A percentile compares a stretch with the other conserved stretches of the same genome.
Evolutionary conservation across 495 filamentous ascomycete genomes (phyloP).

Genomic region (Penicillium herquei): DNA sequence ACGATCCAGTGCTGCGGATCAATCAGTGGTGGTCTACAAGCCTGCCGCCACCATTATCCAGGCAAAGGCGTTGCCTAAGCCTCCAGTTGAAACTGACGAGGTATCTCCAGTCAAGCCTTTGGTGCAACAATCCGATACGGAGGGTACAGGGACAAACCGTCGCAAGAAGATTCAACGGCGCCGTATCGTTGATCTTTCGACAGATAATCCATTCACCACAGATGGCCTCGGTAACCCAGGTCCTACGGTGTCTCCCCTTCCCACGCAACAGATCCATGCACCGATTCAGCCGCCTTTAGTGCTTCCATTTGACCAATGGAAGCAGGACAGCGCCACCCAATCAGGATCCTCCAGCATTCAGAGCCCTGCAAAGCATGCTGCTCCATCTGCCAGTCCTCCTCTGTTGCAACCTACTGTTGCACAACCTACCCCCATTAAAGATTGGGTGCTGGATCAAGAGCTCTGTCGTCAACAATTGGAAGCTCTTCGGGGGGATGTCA

Average conservation of each 20-base stretch:
- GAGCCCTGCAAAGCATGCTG: slow-evolving; percentile 16
- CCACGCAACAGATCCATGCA: slow-evolving; percentile 34
- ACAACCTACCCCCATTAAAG: slow-evolving; percentile 24
- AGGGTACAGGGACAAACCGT: slow-evolving; percentile 37
- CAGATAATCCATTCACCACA: slow-evolving; percentile 48
- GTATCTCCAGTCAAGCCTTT: slow-evolving; percentile 44
- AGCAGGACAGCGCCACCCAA: slow-evolving; percentile 34
- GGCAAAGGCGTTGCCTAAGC: slow-evolving; percentile 24
- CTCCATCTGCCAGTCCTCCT: slow-evolving; percentile 16
- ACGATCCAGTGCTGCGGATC: slow-evolving; percentile 57
- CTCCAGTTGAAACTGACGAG: slow-evolving; percentile 52
- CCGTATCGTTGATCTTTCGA: slow-evolving; percentile 80
- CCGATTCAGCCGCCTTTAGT: slow-evolving; percentile 28
- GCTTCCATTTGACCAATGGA: slow-evolving; percentile 35
- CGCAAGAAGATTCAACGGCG: slow-evolving; percentile 60
- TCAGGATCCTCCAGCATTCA: slow-evolving; percentile 31
- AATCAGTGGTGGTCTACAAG: slow-evolving; percentile 63
- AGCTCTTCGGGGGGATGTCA: slow-evolving; percentile 77
- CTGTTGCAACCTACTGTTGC: slow-evolving; percentile 14
- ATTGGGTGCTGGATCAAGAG: slow-evolving; percentile 72
- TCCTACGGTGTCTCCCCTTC: slow-evolving; percentile 28
- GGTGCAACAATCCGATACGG: slow-evolving; percentile 25
- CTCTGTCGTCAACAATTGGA: slow-evolving; percentile 83
- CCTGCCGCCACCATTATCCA: slow-evolving; percentile 14
- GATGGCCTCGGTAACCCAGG: slow-evolving; percentile 35